A percentile compares a stretch with the other conserved stretches of the same genome.
Conservation (phyloP, 805 yeast genomes). For the Candida maltosa region DNA sequence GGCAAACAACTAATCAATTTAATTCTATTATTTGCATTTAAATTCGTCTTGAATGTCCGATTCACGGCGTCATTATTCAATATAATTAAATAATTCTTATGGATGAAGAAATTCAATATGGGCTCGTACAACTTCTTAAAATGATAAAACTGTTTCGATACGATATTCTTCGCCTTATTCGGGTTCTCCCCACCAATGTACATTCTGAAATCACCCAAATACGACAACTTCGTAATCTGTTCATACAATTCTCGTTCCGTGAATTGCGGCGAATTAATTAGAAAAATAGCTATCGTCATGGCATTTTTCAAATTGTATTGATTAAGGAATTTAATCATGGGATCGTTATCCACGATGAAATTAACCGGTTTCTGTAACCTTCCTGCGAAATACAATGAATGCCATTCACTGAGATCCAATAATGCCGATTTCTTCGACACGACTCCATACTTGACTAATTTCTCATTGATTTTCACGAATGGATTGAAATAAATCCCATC, state of each 20-base stretch:
- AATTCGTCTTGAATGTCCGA: slow-evolving; percentile 11
- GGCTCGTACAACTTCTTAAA: slow-evolving; percentile 79
- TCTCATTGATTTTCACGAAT: slow-evolving; percentile 54
- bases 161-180: slow-evolving; percentile 81
- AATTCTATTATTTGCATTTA: slow-evolving; percentile 10
- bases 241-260: slow-evolving; percentile 67
- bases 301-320: slow-evolving; percentile 79
- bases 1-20: slow-evolving; percentile 48
- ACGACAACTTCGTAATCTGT: slow-evolving; percentile 76
- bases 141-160: slow-evolving; percentile 63
- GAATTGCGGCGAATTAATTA: slow-evolving; percentile 42
- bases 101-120: slow-evolving; percentile 26
- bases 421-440: slow-evolving; percentile 60
- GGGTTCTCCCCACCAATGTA: slow-evolving; percentile 89
- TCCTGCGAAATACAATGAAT: slow-evolving; percentile 83
- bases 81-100: slow-evolving; percentile 15
- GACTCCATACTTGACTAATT: slow-evolving; percentile 79
- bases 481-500: slow-evolving; percentile 96
- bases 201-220: slow-evolving; percentile 88
- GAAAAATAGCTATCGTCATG: slow-evolving; percentile 60
- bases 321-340: slow-evolving; percentile 61
- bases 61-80: slow-evolving; percentile 11
- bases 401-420: slow-evolving; percentile 80
- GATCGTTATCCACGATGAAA: slow-evolving; percentile 54
- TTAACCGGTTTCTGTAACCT: slow-evolving; percentile 92